Base-by-base conservation (phyloP, 768 basidiomycete species). In the Leccinum variicolor region DNA sequence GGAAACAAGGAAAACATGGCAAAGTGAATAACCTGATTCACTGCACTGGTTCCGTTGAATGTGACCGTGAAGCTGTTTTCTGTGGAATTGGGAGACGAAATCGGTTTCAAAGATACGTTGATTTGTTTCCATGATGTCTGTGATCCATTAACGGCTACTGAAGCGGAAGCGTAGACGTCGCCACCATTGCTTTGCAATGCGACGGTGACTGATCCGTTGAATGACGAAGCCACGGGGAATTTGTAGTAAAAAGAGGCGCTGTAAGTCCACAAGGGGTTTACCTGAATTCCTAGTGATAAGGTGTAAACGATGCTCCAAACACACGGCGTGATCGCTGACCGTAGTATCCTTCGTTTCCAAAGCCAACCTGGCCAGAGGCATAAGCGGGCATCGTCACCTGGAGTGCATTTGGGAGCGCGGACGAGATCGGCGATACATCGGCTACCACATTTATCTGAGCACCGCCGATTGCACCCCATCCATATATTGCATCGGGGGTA, bases 1-100 rank as follows among this genome's bases (percentile, higher is more conserved):
- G 86, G 85, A 70, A 88, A 85, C 50, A 87, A 66, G 15, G 81
- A 82, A 56, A 86, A 75, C 75, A 86, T 74, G 0, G 82, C 80
- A 54, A 86, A 85, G 61, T 82, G 68, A 50, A 87, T 72, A 0
- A 74, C 78, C 33, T 78, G 66, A 1, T 78, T 80, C 2, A 71
- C 69, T 2, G 69, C 72, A 3, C 71, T 64, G 0, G 64, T 65
- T 11, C 79, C 79, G 51, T 83, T 71, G 7, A 85, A 63, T 0
- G 81, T 79, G 15, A 87, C 70, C 2, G 74, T 74, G 67, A 87
- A 86, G 33, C 69, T 69, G 64, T 86, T 86, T 23, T 70, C 69
- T 3, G 74, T 73, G 34, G 77, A 73, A 3, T 67, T 55, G 0
- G 82, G 72, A 1, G 77, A 73, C 11, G 69, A 56, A 2, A 62